Percentiles rank a stretch among this genome's conserved stretches.
Evolutionary conservation across 2,329 filamentous ascomycete species (phyloP).

Genomic region (Penicillium olsonii): DNA sequence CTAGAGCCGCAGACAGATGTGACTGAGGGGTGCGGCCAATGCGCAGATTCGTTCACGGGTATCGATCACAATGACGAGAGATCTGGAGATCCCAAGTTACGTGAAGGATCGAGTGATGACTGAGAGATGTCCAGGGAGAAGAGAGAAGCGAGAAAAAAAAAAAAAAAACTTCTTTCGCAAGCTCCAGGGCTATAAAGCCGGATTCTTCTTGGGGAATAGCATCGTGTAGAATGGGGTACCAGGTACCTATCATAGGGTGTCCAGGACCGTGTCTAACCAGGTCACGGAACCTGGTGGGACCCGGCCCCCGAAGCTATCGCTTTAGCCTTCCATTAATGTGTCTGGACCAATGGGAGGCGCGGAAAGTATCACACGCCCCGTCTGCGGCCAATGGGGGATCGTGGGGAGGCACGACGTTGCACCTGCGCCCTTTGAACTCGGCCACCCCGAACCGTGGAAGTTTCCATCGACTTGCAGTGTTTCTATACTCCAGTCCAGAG

Average conservation of each 20-base stretch:
- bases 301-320: neutral
- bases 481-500: too few species aligned
- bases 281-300: slow-evolving; percentile 1
- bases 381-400: slow-evolving; percentile 2
- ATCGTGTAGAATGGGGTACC: neutral
- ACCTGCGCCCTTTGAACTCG: neutral
- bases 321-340: neutral
- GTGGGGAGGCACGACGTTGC: neutral
- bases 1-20: neutral
- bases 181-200: too few species aligned
- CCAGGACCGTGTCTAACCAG: neutral
- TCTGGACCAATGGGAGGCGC: slow-evolving; percentile 1
- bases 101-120: too few species aligned
- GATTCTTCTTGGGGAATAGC: neutral
- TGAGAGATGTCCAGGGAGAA: neutral
- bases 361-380: neutral
- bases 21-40: neutral
- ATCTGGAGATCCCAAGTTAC: too few species aligned
- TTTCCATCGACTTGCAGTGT: too few species aligned
- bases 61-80: slow-evolving; percentile 6
- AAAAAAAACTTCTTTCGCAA: neutral
- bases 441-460: neutral
- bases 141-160: neutral
- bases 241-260: slow-evolving; percentile 3
- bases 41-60: neutral